A percentile compares a stretch with the other conserved stretches of the same genome.
These are phyloP conservation scores for Leucocoprinus birnbaumii DNA, from an alignment of 768 basidiomycete genomes.

Conservation along the genomic window DNA sequence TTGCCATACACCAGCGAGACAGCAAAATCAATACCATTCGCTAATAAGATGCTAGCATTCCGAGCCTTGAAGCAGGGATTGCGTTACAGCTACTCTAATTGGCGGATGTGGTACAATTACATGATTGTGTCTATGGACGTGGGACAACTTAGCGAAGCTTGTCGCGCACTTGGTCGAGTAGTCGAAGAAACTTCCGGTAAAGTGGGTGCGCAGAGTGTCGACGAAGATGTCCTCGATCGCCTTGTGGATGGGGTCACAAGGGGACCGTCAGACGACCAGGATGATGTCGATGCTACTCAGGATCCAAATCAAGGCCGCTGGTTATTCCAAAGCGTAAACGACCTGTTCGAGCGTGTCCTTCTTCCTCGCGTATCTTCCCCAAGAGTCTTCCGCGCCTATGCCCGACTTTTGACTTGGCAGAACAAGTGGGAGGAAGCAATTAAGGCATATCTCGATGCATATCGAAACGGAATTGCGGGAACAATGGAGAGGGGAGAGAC, in stretches of 20 bases:
- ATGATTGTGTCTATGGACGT: conserved; percentile 92
- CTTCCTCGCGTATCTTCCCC: conserved; percentile 79
- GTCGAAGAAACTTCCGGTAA: conserved; percentile 69
- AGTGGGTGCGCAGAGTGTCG: conserved; percentile 56
- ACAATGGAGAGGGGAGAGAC: conserved; percentile 66
- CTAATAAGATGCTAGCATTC: conserved; percentile 86
- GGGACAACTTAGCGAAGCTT: conserved; percentile 87
- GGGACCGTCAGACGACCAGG: conserved; percentile 30
- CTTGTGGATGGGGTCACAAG: conserved; percentile 86
- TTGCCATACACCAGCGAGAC: conserved; percentile 15
- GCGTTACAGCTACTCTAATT: conserved; percentile 81
- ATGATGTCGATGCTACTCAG: conserved; percentile 20
- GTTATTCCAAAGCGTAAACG: conserved; percentile 60
- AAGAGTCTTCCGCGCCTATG: conserved; percentile 82
- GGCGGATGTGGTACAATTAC: conserved; percentile 99
- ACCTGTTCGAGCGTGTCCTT: conserved; percentile 75
- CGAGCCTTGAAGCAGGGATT: conserved; percentile 90
- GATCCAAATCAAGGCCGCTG: conserved; percentile 67
- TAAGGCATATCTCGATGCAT: conserved; percentile 82
- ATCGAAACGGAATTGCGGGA: conserved; percentile 65
- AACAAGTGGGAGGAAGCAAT: conserved; percentile 72
- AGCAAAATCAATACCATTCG: conserved; percentile 46
- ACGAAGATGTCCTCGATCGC: conserved; percentile 85
- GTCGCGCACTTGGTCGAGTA: conserved; percentile 77
- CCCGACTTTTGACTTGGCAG: conserved; percentile 75